A percentile compares a stretch with the other conserved stretches of the same genome.
Evolutionary conservation across 495 filamentous ascomycete species (phyloP).

Genomic region (Poronia punctata): DNA sequence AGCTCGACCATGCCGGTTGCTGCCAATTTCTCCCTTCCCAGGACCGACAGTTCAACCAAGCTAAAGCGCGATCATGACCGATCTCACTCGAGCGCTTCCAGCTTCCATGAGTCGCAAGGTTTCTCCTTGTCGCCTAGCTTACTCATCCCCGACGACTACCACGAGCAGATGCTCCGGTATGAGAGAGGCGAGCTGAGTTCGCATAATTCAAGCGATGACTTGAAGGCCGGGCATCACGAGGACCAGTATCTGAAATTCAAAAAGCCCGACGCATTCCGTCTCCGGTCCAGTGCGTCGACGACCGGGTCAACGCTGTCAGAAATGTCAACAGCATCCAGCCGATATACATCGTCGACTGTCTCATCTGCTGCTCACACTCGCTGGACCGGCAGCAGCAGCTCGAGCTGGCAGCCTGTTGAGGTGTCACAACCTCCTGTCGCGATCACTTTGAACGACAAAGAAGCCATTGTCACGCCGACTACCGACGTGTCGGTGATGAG

Average conservation of each 20-base stretch:
- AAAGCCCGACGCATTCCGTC: conserved; percentile 16
- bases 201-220: conserved; percentile 12
- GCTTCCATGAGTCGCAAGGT: conserved; percentile 49
- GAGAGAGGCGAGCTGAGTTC: conserved; percentile 24
- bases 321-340: conserved; percentile 26
- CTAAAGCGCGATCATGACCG: conserved; percentile 23
- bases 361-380: conserved; percentile 37
- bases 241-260: conserved; percentile 27
- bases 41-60: conserved; percentile 18
- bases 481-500: neutral
- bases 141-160: conserved; percentile 45
- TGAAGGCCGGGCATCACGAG: conserved; percentile 23
- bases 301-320: conserved; percentile 26
- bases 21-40: conserved; percentile 39
- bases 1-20: conserved; percentile 22
- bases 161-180: conserved; percentile 37
- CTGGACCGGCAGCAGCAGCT: conserved; percentile 36
- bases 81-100: conserved; percentile 38
- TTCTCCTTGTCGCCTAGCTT: conserved; percentile 49
- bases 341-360: conserved; percentile 38
- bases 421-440: conserved; percentile 12
- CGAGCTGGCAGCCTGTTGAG: conserved; percentile 20
- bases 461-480: conserved; percentile 3
- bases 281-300: conserved; percentile 40
- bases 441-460: conserved; percentile 7